A percentile compares a stretch with the other conserved stretches of the same genome.
Evolutionary conservation across 768 basidiomycete species (phyloP).

Genomic region (Boletus tomentosulus): DNA sequence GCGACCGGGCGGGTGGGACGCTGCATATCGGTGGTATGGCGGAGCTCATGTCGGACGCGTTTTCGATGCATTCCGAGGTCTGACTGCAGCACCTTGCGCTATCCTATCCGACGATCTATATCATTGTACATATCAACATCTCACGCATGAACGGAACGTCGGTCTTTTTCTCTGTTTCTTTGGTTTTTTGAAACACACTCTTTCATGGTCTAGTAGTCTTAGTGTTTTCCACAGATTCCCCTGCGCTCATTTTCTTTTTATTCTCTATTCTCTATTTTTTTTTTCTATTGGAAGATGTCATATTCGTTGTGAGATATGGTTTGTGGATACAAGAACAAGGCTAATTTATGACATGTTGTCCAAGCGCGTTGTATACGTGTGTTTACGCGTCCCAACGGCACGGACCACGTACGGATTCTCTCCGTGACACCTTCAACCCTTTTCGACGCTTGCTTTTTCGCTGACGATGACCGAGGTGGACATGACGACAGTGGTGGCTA

Average conservation of each 20-base stretch:
- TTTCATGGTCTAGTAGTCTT: background rate
- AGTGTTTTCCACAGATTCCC: background rate
- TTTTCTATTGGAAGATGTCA: background rate
- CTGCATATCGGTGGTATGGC: conserved; percentile 44
- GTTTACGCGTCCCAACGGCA: conserved; percentile 21
- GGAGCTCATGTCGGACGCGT: conserved; percentile 43
- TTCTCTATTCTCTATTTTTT: background rate
- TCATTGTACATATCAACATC: conserved; percentile 8
- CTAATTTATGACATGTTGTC: background rate
- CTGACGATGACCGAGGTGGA: background rate
- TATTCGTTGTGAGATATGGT: background rate
- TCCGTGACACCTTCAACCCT: background rate
- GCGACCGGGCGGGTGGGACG: conserved; percentile 70
- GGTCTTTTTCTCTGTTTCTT: background rate
- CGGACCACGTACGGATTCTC: too few relatives aligned
- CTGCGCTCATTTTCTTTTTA: background rate
- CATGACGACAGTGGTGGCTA: conserved; percentile 32
- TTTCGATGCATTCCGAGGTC: conserved; percentile 31
- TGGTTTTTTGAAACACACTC: background rate
- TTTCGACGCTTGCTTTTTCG: too few relatives aligned
- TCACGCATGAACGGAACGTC: background rate
- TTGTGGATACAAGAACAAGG: too few relatives aligned
- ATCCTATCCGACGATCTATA: background rate
- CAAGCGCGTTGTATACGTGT: conserved; percentile 22
- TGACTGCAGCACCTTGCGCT: background rate